phyloP scores from a whole-genome alignment of 164 flowering plant species.

The Aristolochia fimbriata region DNA sequence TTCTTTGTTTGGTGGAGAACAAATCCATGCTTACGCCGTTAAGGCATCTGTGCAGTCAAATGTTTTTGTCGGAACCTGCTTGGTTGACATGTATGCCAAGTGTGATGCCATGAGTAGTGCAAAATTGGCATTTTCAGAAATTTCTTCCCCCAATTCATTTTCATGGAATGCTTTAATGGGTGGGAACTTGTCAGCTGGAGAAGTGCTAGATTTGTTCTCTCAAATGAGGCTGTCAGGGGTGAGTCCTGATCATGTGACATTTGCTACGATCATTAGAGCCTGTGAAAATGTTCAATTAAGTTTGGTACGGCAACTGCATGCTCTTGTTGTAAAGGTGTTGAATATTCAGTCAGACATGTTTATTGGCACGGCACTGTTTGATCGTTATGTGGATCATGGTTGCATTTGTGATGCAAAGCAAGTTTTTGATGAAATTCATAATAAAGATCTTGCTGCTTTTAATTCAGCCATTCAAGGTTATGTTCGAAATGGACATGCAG shows the following conservation, averaged over 20 bases:
- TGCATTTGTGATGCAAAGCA: conserved; percentile 8
- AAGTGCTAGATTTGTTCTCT: conserved; percentile 8
- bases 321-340: conserved; percentile 10
- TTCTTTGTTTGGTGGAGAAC: conserved; percentile 11
- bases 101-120: conserved; percentile 10
- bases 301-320: conserved; percentile 18
- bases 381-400: conserved; percentile 12
- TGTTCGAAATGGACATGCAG: conserved; percentile 5
- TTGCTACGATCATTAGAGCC: conserved; percentile 15
- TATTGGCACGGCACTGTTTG: conserved; percentile 18
- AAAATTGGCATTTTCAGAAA: conserved; percentile 12
- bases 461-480: conserved; percentile 21
- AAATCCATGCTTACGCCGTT: conserved; percentile 14
- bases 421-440: conserved; percentile 10
- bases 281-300: conserved; percentile 8
- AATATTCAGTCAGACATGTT: conserved; percentile 14
- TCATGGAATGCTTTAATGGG: conserved; percentile 24
- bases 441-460: conserved; percentile 17
- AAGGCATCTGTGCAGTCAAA: conserved; percentile 9
- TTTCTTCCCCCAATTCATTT: conserved; percentile 10
- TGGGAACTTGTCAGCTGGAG: conserved; percentile 11
- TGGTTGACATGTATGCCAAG: conserved; percentile 18
- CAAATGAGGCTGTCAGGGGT: conserved; percentile 12
- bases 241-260: conserved; percentile 21
- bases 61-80: conserved; percentile 21